Percentiles rank a stretch among this genome's conserved stretches.
These are phyloP conservation scores for Phytophthora pisi DNA, from an alignment of 352 stramenopile genomes.

Conservation along the genomic window DNA sequence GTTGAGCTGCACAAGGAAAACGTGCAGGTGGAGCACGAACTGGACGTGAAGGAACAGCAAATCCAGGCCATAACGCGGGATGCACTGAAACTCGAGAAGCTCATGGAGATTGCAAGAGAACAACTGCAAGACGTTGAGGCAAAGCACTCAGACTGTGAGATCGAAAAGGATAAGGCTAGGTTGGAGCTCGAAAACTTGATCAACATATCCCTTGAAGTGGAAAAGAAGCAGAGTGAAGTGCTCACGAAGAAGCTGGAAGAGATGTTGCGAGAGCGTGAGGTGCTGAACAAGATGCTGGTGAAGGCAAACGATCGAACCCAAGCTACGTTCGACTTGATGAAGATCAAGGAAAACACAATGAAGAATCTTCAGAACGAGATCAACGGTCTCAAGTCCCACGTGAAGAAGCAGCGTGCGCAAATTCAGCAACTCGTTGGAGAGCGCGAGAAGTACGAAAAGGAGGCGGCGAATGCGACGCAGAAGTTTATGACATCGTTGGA, in stretches of 20 bases:
- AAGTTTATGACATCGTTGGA: conserved; percentile 87
- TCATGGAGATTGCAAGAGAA: conserved; percentile 73
- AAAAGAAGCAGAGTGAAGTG: conserved; percentile 75
- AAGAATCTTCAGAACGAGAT: conserved; percentile 93
- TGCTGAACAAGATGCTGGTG: conserved; percentile 89
- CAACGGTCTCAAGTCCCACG: conserved; percentile 76
- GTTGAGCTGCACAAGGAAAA: conserved; percentile 84
- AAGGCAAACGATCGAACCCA: conserved; percentile 83
- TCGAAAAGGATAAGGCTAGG: conserved; percentile 71
- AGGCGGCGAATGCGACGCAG: conserved; percentile 76
- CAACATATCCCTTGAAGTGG: conserved; percentile 64
- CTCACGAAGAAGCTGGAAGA: conserved; percentile 84
- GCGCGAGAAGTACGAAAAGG: conserved; percentile 88
- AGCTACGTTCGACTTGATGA: conserved; percentile 89
- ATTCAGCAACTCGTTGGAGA: conserved; percentile 90
- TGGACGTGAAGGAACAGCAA: conserved; percentile 54
- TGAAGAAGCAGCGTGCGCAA: conserved; percentile 76
- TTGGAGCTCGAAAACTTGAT: conserved; percentile 67
- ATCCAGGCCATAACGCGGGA: conserved; percentile 61
- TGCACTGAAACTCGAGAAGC: conserved; percentile 74
- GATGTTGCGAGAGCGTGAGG: conserved; percentile 75
- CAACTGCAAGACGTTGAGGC: conserved; percentile 73
- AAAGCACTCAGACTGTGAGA: conserved; percentile 63
- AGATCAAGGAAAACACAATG: conserved; percentile 91
- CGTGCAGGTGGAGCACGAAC: conserved; percentile 63